Evolutionary conservation across 2,329 filamentous ascomycete species (phyloP).

Genomic region (Cladosporium sp.): DNA sequence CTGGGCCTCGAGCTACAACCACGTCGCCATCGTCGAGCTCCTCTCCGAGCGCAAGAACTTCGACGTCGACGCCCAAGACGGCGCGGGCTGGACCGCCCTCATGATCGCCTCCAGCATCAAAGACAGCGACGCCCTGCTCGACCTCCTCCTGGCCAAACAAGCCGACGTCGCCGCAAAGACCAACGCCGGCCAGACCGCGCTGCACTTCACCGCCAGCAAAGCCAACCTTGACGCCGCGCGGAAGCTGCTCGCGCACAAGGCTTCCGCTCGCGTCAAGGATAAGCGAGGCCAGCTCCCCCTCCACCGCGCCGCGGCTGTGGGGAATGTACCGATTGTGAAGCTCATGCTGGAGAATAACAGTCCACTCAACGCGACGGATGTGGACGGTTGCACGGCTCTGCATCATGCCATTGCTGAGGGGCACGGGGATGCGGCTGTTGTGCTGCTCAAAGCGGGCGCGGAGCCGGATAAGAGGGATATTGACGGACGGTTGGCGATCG

Average conservation of each 20-base stretch:
- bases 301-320: slow-evolving; percentile 86
- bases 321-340: slow-evolving; percentile 81
- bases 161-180: slow-evolving; percentile 73
- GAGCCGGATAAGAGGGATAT: slow-evolving; percentile 72
- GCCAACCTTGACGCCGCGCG: slow-evolving; percentile 77
- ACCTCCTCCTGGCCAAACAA: slow-evolving; percentile 63
- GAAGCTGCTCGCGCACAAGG: slow-evolving; percentile 70
- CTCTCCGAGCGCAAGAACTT: slow-evolving; percentile 69
- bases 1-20: slow-evolving; percentile 88
- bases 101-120: slow-evolving; percentile 78
- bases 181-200: slow-evolving; percentile 70
- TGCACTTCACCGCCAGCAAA: slow-evolving; percentile 92
- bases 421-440: slow-evolving; percentile 74
- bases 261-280: slow-evolving; percentile 76
- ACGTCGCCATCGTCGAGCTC: slow-evolving; percentile 67
- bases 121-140: slow-evolving; percentile 65
- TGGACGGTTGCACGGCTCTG: slow-evolving; percentile 78
- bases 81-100: slow-evolving; percentile 74
- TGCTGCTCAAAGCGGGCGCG: slow-evolving; percentile 78
- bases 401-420: slow-evolving; percentile 80
- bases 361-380: slow-evolving; percentile 78
- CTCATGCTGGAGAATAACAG: slow-evolving; percentile 73
- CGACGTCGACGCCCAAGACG: slow-evolving; percentile 80
- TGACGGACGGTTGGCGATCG: slow-evolving; percentile 68
- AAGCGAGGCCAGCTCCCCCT: slow-evolving; percentile 84